Evolutionary conservation across 202 grass and related monocot genomes (phyloP), one percentile per base, ranked within the genome.

Genomic region (Eragrostis tef): DNA sequence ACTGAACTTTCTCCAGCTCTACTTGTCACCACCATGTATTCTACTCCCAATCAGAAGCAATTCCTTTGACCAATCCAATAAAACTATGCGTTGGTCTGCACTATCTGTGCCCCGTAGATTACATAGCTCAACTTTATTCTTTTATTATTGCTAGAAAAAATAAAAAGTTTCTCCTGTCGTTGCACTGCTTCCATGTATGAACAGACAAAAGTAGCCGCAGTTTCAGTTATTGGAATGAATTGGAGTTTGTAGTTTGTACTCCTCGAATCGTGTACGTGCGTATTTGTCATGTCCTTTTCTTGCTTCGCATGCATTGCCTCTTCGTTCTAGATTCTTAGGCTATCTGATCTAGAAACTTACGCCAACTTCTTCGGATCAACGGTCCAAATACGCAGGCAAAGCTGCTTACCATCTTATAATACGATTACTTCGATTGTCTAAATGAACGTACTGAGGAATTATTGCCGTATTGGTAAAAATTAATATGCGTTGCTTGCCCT

Each of bases 1-100:
- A 86, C 78, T 81, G 58, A 86, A 51, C 87, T 89, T 89, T 89
- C 83, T 89, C 78, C 64, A 46, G 78, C 79, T 71, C 67, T 77
- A 50, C 20, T 73, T 78, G 72, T 82, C 73, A 44, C 41, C 72
- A 54, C 83, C 49, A 22, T 73, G 82, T 78, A 82, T 82, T 71
- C 79, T 82, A 72, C 73, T 89, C 78, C 74, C 41, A 59, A 29
- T 13, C 29, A 66, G 73, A 89, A 86, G 87, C 79, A 89, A 89
- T 73, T 31, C 60, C 43, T 78, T 86, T 86, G 87, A 82, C 79
- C 67, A 86, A 82, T 82, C 67, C 79, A 69, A 78, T 60, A 9
- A 60, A 59, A 73, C 59, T 31, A 66, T 26, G 42, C 60, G 50
- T 58, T 81, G 87, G 31, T 21, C 29, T 73, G 87, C 72, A 72